These are phyloP conservation scores for Panus rudis DNA, from an alignment of 768 basidiomycete species.

Conservation along the genomic window DNA sequence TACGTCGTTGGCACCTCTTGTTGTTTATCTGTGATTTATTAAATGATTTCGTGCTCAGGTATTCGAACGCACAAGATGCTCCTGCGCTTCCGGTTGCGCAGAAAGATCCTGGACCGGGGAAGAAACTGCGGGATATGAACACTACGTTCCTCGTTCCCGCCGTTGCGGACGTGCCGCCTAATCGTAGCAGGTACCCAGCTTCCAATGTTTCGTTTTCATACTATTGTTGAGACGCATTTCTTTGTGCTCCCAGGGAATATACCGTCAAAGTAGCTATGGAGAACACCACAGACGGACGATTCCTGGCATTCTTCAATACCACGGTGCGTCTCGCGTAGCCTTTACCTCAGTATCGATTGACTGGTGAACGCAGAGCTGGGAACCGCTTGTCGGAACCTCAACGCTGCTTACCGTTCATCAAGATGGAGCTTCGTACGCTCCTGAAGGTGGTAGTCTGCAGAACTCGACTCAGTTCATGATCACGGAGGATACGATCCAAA, in stretches of 20 bases:
- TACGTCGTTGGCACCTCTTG: slow-evolving; percentile 8
- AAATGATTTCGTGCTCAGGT: slow-evolving; percentile 1
- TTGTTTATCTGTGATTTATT: neutral
- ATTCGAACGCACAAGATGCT: neutral
- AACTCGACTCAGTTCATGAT: slow-evolving; percentile 16
- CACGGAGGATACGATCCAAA: slow-evolving; percentile 16
- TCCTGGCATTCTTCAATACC: slow-evolving; percentile 25
- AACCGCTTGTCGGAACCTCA: slow-evolving; percentile 16
- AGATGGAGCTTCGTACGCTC: slow-evolving; percentile 7
- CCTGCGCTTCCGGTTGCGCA: slow-evolving; percentile 3
- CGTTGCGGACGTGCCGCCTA: slow-evolving; percentile 3
- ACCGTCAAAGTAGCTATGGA: slow-evolving; percentile 20
- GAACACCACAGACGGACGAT: slow-evolving; percentile 13
- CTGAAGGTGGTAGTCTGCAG: slow-evolving; percentile 10
- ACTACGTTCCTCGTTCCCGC: slow-evolving; percentile 8
- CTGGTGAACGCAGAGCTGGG: slow-evolving; percentile 16
- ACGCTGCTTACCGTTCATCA: slow-evolving; percentile 16
- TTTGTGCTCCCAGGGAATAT: slow-evolving; percentile 9
- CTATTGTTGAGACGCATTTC: neutral
- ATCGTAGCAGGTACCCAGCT: neutral
- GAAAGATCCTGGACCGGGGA: slow-evolving; percentile 7
- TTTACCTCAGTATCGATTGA: neutral
- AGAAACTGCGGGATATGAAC: slow-evolving; percentile 7
- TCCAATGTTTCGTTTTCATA: neutral
- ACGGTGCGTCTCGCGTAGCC: slow-evolving; percentile 22